Evolutionary conservation across 2,329 filamentous ascomycete genomes (phyloP), one percentile per base, ranked within the genome.

Genomic region (Eutypa lata): DNA sequence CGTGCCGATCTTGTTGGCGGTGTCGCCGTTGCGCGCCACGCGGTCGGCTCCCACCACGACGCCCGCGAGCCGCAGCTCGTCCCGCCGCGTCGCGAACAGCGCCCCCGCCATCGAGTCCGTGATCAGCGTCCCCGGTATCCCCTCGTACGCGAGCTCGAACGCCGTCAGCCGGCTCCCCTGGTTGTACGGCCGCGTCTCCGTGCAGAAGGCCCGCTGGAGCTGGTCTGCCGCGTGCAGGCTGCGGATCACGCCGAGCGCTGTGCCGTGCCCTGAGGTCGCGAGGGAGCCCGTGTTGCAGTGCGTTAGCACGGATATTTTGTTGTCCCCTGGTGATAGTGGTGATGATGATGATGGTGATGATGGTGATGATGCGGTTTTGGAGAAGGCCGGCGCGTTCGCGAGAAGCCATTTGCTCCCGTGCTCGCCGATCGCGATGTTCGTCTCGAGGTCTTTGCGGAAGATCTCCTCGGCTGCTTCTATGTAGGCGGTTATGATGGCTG

Each of bases 271-370:
- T 16, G 94, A 96, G 1, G 94, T 99, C 24, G 94, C 94, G 33
- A 99, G 85, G 19, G 93, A 97, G 26, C 94, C 94, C 21, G 94
- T 99, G 71, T 99, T 99, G 79, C 94, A 99, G 73, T 99, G 95
- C 11, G 94, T 99, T 60, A 99, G 75, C 43, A 99, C 87, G n/a
- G 90, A 90, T 47, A 96, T 62, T 72, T 77, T 64, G 68, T 77
- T 64, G 58, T 79, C 69, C n/a, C n/a, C n/a, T n/a, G 57, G 73
- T 7, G 10, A 7, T 45, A 7, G 18, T 22, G 19, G 18, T 24
- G 43, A 6, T 19, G 43, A 7, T 21, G 19, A 14, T 33, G n/a
- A n/a, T n/a, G n/a, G n/a, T n/a, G n/a, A n/a, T n/a, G n/a, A n/a
- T n/a, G n/a, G n/a, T n/a, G n/a, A n/a, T n/a, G n/a, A n/a, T n/a